phyloP scores from a whole-genome alignment of 2,329 filamentous ascomycete species.

The Ascosphaera pollenicola region DNA sequence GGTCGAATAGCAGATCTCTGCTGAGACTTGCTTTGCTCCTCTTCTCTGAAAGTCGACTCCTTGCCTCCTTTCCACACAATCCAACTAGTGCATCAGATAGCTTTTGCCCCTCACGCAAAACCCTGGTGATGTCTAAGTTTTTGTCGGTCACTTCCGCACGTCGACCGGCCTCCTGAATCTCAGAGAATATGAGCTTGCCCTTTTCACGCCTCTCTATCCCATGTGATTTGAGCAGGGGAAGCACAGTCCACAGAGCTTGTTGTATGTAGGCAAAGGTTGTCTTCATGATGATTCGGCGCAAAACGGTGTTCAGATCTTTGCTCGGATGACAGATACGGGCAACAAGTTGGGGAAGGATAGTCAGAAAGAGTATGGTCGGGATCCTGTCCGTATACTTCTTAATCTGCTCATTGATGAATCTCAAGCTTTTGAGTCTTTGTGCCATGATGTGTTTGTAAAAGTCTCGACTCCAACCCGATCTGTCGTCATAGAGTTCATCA shows the following conservation, averaged over 20 bases:
- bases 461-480: conserved; percentile 18
- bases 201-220: conserved; percentile 31
- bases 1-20: conserved; percentile 62
- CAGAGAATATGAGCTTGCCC: not conserved
- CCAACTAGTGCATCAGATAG: conserved; percentile 50
- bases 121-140: not conserved
- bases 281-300: conserved; percentile 62
- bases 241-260: conserved; percentile 76
- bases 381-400: conserved; percentile 48
- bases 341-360: conserved; percentile 71
- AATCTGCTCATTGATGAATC: conserved; percentile 49
- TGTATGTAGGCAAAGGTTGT: conserved; percentile 75
- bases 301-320: conserved; percentile 47
- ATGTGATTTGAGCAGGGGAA: conserved; percentile 66
- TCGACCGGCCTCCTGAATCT: not conserved
- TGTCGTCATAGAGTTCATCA: conserved; percentile 33
- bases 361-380: conserved; percentile 27
- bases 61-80: not conserved
- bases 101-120: conserved; percentile 38
- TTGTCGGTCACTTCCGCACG: not conserved
- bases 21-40: conserved; percentile 48
- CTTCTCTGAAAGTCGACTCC: conserved; percentile 23
- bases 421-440: conserved; percentile 41
- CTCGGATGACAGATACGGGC: conserved; percentile 88
- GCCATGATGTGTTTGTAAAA: conserved; percentile 25